Evolutionary conservation across 345 rosid genomes (phyloP), one percentile per base, ranked within the genome.

Genomic region (Sonneratia alba): DNA sequence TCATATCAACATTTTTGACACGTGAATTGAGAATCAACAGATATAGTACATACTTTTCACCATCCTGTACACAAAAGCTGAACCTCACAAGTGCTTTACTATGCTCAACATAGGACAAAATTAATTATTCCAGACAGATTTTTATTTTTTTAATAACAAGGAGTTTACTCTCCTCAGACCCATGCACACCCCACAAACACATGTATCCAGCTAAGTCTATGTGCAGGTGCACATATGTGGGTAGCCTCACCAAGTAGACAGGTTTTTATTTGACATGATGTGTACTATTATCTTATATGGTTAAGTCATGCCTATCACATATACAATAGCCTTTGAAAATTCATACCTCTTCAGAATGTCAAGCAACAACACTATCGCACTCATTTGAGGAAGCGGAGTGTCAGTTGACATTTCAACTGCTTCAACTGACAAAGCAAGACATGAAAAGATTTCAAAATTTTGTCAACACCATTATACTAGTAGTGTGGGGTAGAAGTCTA

Each of bases 301-400:
- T 59, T 7, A 59, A 53, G 59, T 7, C 59, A 12, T 22, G 18
- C 36, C 32, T 11, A 6, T 59, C 64, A 21, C 64, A 59, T 59
- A 19, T 22, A 64, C n/a, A 3, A 21, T 27, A 3, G 70, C 48
- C 43, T 59, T 42, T 3, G 4, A 47, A 70, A 34, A 49, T 63
- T 34, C 79, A 67, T 73, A 81, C 84, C 73, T 76, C 56, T 76
- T 76, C 71, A 81, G 55, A 27, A 59, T 40, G 45, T 43, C 66
- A 4, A 81, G 77, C 36, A 81, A 70, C 22, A 73, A 67, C 14
- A 65, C 72, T 12, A 81, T 79, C 15, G 21, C 69, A 67, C 70
- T 66, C 70, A 59, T 74, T 47, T 73, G 79, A 0, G 70, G 84
- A 22, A 71, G 9, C 15, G 76, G 62, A 73, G 65, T 72, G 49